Conservation (phyloP, 2,329 filamentous ascomycete species). For the Aspergillus novofumigatus region DNA sequence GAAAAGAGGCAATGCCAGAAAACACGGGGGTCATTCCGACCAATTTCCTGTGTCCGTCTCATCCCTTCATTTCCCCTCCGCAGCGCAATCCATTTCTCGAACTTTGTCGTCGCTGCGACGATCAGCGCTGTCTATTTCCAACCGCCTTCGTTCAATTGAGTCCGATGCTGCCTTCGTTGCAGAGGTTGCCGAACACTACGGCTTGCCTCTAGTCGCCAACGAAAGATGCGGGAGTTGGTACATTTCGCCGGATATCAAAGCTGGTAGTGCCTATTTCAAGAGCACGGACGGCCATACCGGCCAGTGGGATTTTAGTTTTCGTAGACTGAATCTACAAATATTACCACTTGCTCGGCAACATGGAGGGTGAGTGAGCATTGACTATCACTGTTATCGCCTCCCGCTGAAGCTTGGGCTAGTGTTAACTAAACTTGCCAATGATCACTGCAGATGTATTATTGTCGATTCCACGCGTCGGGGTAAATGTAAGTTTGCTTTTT, state of each 20-base stretch:
- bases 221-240: constrained; percentile 98
- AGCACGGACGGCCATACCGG: constrained; percentile 92
- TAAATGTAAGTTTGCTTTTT: constrained; percentile 57
- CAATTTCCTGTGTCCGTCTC: constrained; percentile 34
- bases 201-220: constrained; percentile 77
- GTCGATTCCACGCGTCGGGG: constrained; percentile 91
- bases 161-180: constrained; percentile 72
- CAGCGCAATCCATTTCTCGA: constrained; percentile 61
- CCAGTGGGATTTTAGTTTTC: constrained; percentile 83
- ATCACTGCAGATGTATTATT: constrained; percentile 55
- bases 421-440: constrained; percentile 1
- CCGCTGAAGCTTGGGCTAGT: constrained; percentile 8
- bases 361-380: constrained; percentile 57
- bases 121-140: constrained; percentile 71
- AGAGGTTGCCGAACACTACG: constrained; percentile 47
- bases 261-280: constrained; percentile 87
- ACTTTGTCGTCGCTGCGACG: constrained; percentile 69
- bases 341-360: constrained; percentile 61
- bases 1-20: constrained; percentile 1
- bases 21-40: constrained; percentile 25
- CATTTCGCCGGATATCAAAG: constrained; percentile 61
- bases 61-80: constrained; percentile 51
- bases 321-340: constrained; percentile 80
- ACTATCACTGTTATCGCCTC: neutral
- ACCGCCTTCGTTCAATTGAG: constrained; percentile 75